Evolutionary conservation across 176 grass and related monocot species (phyloP).

Genomic region (Melocanna baccifera): DNA sequence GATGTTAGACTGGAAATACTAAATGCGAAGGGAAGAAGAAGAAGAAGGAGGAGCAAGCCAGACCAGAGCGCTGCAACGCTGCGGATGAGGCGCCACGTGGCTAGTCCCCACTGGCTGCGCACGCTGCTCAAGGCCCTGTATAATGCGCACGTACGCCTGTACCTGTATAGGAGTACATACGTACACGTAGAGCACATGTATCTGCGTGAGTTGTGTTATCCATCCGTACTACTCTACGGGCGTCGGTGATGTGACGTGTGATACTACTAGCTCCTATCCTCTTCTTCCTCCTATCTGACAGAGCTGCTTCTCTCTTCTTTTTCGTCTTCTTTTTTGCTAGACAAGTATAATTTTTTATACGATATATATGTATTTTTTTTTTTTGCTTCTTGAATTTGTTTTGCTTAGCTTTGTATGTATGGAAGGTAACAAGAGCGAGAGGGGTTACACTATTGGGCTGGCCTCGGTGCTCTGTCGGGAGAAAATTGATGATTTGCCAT

Average conservation of each 20-base stretch:
- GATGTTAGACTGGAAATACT: slow-evolving; percentile 1
- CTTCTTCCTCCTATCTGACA: not conserved
- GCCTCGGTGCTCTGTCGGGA: not conserved
- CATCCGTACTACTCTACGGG: not conserved
- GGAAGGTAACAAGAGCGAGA: not conserved
- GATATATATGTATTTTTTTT: not conserved
- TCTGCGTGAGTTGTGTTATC: not conserved
- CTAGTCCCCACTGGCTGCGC: not conserved
- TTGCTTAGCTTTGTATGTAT: not conserved
- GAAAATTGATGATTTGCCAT: too few relatives aligned
- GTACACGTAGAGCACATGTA: not conserved
- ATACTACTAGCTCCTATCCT: not conserved
- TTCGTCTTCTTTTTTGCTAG: not conserved
- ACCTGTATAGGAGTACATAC: not conserved
- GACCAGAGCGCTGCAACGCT: not conserved
- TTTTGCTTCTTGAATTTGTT: not conserved
- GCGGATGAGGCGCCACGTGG: not conserved
- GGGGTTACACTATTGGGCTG: not conserved
- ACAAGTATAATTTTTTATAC: not conserved
- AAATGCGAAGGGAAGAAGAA: not conserved
- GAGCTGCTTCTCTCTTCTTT: not conserved
- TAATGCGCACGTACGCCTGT: not conserved
- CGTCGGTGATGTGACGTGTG: not conserved
- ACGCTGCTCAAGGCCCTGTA: not conserved
- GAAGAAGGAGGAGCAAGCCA: not conserved